These are phyloP conservation scores for Alternaria triticina DNA, from an alignment of 2,329 filamentous ascomycete species.

Conservation along the genomic window DNA sequence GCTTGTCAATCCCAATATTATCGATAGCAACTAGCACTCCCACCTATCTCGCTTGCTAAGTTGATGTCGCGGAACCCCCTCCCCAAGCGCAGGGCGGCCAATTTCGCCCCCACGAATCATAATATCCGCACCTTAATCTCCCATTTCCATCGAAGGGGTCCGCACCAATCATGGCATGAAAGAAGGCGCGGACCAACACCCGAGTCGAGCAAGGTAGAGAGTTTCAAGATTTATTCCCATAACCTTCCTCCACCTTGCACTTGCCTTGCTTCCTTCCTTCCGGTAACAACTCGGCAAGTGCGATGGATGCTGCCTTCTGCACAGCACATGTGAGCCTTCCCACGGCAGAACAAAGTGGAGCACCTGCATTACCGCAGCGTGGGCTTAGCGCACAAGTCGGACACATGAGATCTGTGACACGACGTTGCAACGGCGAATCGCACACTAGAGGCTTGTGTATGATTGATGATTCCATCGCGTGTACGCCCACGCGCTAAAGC, in stretches of 20 bases:
- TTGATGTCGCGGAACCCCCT: neutral
- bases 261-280: neutral
- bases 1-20: neutral
- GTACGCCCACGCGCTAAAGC: neutral
- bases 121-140: neutral
- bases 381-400: neutral
- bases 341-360: neutral
- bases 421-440: neutral
- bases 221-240: neutral
- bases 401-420: neutral
- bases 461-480: neutral
- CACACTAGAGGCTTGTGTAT: neutral
- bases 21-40: neutral
- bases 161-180: neutral
- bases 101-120: slow-evolving; percentile 2
- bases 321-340: neutral
- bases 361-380: neutral
- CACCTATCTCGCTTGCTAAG: neutral
- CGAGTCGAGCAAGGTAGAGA: neutral
- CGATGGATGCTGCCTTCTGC: neutral
- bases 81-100: neutral
- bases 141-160: neutral
- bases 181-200: neutral
- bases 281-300: neutral
- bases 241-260: neutral